phyloP scores from a whole-genome alignment of 768 basidiomycete genomes.

The Boletus vermiculosoides region DNA sequence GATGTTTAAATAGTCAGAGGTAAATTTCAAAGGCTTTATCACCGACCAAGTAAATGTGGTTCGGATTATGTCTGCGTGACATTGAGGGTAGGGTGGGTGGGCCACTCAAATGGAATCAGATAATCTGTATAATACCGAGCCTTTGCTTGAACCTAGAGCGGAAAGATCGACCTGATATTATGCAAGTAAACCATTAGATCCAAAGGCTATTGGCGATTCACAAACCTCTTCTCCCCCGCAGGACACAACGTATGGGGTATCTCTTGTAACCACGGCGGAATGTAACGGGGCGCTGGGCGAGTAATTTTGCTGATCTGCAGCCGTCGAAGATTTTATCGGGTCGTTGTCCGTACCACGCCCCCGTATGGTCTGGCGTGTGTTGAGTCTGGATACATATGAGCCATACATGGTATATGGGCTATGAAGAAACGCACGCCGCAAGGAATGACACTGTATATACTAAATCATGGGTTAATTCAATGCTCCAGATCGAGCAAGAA shows the following conservation, averaged over 20 bases:
- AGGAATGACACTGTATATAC: constrained; percentile 66
- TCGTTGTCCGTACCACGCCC: constrained; percentile 54
- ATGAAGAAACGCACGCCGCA: constrained; percentile 48
- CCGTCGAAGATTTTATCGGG: constrained; percentile 23
- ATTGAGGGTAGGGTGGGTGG: not conserved
- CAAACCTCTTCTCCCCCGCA: constrained; percentile 11
- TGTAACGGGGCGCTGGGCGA: not conserved
- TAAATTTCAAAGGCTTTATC: not conserved
- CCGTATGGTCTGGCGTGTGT: constrained; percentile 55
- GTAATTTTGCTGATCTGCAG: constrained; percentile 2
- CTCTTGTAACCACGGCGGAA: too few relatives aligned
- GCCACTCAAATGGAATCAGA: not conserved
- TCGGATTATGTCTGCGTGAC: not conserved
- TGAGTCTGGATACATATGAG: constrained; percentile 44
- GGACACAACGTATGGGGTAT: not conserved
- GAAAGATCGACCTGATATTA: not conserved
- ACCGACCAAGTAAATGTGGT: constrained; percentile 8
- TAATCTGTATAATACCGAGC: constrained; percentile 1
- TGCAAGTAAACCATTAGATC: not conserved
- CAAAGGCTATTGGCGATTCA: not conserved
- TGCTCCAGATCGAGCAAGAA: not conserved
- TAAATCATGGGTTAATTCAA: constrained; percentile 21
- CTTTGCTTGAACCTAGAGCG: not conserved
- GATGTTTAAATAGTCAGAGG: not conserved
- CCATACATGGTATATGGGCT: not conserved